A percentile compares a stretch with the other conserved stretches of the same genome.
phyloP scores from a whole-genome alignment of 2,329 filamentous ascomycete species.

The Aspergillaceae sp. region DNA sequence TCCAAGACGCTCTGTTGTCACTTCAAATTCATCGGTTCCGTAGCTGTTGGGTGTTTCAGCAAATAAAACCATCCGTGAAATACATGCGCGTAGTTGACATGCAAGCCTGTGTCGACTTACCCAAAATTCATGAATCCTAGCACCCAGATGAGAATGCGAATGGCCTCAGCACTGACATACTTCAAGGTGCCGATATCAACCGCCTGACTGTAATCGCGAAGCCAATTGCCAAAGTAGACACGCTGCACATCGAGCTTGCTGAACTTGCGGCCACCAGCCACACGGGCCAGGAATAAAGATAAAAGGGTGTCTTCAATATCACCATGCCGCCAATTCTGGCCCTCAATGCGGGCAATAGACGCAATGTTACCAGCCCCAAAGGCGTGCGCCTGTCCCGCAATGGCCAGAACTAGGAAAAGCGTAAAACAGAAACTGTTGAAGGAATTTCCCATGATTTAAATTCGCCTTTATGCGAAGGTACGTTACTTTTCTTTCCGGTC shows the following conservation, averaged over 20 bases:
- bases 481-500: too few species aligned
- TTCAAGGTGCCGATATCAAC: conserved; percentile 91
- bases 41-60: conserved; percentile 18
- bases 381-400: conserved; percentile 60
- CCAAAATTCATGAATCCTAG: conserved; percentile 85
- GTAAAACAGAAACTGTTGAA: conserved; percentile 19
- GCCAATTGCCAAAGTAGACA: conserved; percentile 95
- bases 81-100: neutral
- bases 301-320: conserved; percentile 90
- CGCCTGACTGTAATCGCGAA: conserved; percentile 86
- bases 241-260: conserved; percentile 78
- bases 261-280: conserved; percentile 69
- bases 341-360: conserved; percentile 69
- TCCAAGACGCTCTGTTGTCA: conserved; percentile 68
- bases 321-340: conserved; percentile 80
- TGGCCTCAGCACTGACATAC: conserved; percentile 80
- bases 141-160: conserved; percentile 79
- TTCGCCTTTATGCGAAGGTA: neutral
- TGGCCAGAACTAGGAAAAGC: conserved; percentile 52
- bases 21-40: conserved; percentile 76
- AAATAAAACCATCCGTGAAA: neutral
- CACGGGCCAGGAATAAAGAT: conserved; percentile 57
- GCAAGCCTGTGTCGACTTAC: conserved; percentile 32
- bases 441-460: conserved; percentile 12
- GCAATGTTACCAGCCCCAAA: conserved; percentile 89